Evolutionary conservation across 352 stramenopile species (phyloP), one percentile per base, ranked within the genome.

Genomic region (Saprolegnia diclina): DNA sequence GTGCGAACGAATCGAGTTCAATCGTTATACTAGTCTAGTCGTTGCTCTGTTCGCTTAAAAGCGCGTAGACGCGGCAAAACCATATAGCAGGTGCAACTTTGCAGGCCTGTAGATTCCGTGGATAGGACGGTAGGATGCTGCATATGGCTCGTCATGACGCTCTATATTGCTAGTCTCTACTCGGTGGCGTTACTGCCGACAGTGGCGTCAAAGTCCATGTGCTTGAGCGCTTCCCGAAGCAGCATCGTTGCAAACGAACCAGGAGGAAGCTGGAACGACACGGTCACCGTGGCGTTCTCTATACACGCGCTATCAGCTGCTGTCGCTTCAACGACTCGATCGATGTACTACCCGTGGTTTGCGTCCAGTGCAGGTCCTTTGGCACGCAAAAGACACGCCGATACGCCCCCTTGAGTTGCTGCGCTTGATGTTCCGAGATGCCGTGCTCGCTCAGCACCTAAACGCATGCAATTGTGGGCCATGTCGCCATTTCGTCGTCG

Each of bases 211-310:
- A 92, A 57, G 66, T 88, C 74, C 10, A 65, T 77, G 44, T 76
- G 73, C 42, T 66, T 66, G 54, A 92, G 69, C 42, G 90, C 67
- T 63, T 91, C 80, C 26, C 85, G 85, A 11, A 93, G 72, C 64
- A 81, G 89, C 79, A 93, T 91, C 4, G 85, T 93, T 16, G 85
- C 85, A 66, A 91, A 93, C 21, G 76, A 86, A 3, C 85, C 85
- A 45, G 75, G 86, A 10, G 77, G 72, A 9, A 92, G 74, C 21
- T 77, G 79, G 50, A 93, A 91, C 56, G 77, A 76, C 42, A 85
- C 29, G 40, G 75, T 65, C n/a, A 78, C 72, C 65, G 38, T 21
- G 22, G 10, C 29, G 18, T 50, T 68, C 64, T 32, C 55, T 57
- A 29, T n/a, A 61, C 44, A 24, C 56, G 24, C 24, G n/a, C 10